phyloP scores from a whole-genome alignment of 2,329 filamentous ascomycete species.

The Fusarium liriodendri region DNA sequence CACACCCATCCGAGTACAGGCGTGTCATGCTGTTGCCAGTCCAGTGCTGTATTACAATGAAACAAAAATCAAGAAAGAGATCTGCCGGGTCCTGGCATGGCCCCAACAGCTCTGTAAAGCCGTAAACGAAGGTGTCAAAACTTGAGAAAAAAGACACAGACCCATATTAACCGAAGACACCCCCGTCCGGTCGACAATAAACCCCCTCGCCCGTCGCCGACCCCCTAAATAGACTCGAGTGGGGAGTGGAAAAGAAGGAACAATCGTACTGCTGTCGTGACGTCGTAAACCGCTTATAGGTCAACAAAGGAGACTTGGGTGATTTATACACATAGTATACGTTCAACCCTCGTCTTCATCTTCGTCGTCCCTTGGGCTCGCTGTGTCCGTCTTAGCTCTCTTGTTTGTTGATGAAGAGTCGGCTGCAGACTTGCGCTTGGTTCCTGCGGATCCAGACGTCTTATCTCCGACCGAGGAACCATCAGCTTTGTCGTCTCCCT shows the following conservation, averaged over 20 bases:
- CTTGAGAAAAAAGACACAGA: constrained; percentile 18
- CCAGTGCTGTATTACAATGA: constrained; percentile 51
- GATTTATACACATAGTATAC: constrained; percentile 16
- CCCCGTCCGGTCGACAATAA: constrained; percentile 16
- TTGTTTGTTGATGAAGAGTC: constrained; percentile 63
- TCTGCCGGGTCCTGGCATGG: background rate
- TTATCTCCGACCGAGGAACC: constrained; percentile 39
- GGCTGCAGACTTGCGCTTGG: constrained; percentile 71
- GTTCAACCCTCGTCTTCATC: constrained; percentile 58
- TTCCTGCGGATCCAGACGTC: constrained; percentile 52
- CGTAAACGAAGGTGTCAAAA: constrained; percentile 29
- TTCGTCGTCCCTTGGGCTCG: constrained; percentile 53
- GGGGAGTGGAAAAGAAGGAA: constrained; percentile 34
- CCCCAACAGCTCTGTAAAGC: constrained; percentile 8
- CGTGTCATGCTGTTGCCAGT: constrained; percentile 54
- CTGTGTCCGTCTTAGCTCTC: constrained; percentile 65
- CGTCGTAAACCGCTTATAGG: constrained; percentile 50
- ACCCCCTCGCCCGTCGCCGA: constrained; percentile 7
- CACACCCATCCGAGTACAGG: constrained; percentile 33
- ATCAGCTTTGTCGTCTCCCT: constrained; percentile 53
- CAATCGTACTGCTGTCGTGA: constrained; percentile 49
- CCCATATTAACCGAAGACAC: constrained; percentile 21
- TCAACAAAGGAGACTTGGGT: constrained; percentile 44
- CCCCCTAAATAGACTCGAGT: constrained; percentile 9
- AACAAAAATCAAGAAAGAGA: constrained; percentile 21